Conservation (phyloP, 169 alveolate genomes). For the Plasmodium vinckei region DNA sequence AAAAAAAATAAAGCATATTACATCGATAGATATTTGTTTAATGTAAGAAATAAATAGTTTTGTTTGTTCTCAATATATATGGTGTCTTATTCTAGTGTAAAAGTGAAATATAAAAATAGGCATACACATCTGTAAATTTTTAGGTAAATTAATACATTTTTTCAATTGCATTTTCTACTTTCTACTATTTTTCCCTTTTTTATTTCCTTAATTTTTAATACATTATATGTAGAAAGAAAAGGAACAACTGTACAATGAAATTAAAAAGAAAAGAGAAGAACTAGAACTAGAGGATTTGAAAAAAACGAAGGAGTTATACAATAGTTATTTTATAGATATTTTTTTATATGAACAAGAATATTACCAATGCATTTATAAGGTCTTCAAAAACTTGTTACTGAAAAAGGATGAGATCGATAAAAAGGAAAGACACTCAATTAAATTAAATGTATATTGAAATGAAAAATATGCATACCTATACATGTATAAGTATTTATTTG, state of each 20-base stretch:
- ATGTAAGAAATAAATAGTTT: constrained; percentile 12
- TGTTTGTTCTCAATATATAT: too few relatives aligned
- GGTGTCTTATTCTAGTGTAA: background rate
- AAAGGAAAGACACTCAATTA: constrained; percentile 43
- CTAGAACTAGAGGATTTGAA: constrained; percentile 26
- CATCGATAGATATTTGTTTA: constrained; percentile 45
- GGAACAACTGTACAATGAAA: constrained; percentile 49
- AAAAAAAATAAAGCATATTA: constrained; percentile 49
- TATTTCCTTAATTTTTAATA: constrained; percentile 2
- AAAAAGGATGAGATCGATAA: constrained; percentile 71
- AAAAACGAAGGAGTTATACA: constrained; percentile 53
- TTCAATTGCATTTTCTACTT: too few relatives aligned
- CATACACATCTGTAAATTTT: too few relatives aligned
- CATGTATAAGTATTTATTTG: background rate
- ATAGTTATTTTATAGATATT: constrained; percentile 70
- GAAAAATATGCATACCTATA: background rate
- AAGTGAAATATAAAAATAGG: background rate
- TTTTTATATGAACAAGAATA: constrained; percentile 70
- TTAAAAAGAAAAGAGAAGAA: constrained; percentile 28
- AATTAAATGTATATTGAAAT: constrained; percentile 29
- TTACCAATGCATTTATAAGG: constrained; percentile 73
- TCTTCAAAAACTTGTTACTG: constrained; percentile 43
- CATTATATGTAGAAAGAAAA: constrained; percentile 52
- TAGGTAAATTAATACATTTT: too few relatives aligned
- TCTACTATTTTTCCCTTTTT: background rate